Base-by-base conservation (phyloP, 1,284 basidiomycete species). In the Ganoderma multipileum region DNA sequence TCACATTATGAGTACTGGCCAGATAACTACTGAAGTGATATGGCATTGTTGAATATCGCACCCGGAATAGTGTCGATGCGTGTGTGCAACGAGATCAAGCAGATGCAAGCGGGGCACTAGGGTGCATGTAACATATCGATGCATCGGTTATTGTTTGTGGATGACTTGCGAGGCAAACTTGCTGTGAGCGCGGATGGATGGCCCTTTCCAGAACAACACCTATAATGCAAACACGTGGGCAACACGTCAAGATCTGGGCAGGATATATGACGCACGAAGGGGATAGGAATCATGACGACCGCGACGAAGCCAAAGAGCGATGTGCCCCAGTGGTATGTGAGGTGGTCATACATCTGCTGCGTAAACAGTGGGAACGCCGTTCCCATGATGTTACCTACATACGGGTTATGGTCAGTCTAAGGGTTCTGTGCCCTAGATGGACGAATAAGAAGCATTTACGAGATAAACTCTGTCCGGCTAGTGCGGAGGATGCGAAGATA, bases 381-480 rank as follows among this genome's bases (percentile, higher is more conserved):
- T 2, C 83, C 90, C 54, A 84, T 79, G 28, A 91, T 73, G 72
- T 92, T 91, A 58, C 89, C 87, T 90, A 69, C 23, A 39, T 30
- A 59, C 33, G n/a, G 20, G 33, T 23, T 16, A 26, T n/a, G n/a
- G 39, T 26, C 11, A 42, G 61, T 55, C 20, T 8, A 4, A 26
- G 26, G 11, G 8, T 4, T 26, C 26, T 30, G 12, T 6, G 5
- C 42, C 20, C 33, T 57, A 41, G 52, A 28, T 36, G 4, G 59
- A n/a, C 54, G 30, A 33, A 33, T 8, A 33, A 33, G 44, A 1
- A 36, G 39, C 60, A 82, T 85, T 74, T 80, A 87, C 92, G 85
- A 70, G 85, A 87, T 50, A 94, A 81, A 76, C 89, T 91, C 78
- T 94, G 93, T 0, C 91, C 93, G 0, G 93, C 93, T 23, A 94